Percentiles rank a stretch among this genome's conserved stretches.
These are phyloP conservation scores for Phtheirospermum japonicum DNA, from an alignment of 257 asterid genomes.

Conservation along the genomic window DNA sequence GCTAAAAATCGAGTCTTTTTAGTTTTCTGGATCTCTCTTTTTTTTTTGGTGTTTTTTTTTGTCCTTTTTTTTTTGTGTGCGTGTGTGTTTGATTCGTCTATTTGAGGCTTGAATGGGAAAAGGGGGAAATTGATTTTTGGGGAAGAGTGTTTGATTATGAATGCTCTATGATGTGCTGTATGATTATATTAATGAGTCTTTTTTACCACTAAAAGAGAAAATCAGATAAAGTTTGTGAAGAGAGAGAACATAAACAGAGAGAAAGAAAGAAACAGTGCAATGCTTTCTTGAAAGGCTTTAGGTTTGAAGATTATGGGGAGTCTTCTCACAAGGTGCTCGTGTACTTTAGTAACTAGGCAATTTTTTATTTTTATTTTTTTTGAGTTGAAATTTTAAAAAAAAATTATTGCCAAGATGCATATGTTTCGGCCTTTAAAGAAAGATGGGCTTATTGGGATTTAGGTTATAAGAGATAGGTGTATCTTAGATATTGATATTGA, in stretches of 20 bases:
- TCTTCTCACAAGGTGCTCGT: conserved; percentile 26
- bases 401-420: conserved; percentile 42
- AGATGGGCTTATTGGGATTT: conserved; percentile 42
- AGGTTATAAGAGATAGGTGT: no score
- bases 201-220: conserved; percentile 51
- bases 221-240: conserved; percentile 51
- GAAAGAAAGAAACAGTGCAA: conserved; percentile 22
- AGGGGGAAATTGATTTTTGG: conserved; percentile 33
- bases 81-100: conserved; percentile 21
- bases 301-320: conserved; percentile 27
- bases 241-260: conserved; percentile 27
- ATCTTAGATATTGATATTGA: conserved; percentile 47
- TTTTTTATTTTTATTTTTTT: neutral
- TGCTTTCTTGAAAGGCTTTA: conserved; percentile 33
- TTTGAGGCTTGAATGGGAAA: conserved; percentile 36
- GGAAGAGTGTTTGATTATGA: no score
- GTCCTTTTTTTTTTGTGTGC: no score
- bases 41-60: conserved; percentile 5
- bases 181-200: conserved; percentile 44
- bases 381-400: no score
- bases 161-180: no score
- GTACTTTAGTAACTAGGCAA: conserved; percentile 15
- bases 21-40: conserved; percentile 11
- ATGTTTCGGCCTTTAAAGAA: conserved; percentile 45
- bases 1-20: conserved; percentile 25